Conservation (phyloP, 106 monocot species). For the Posidonia australis region DNA sequence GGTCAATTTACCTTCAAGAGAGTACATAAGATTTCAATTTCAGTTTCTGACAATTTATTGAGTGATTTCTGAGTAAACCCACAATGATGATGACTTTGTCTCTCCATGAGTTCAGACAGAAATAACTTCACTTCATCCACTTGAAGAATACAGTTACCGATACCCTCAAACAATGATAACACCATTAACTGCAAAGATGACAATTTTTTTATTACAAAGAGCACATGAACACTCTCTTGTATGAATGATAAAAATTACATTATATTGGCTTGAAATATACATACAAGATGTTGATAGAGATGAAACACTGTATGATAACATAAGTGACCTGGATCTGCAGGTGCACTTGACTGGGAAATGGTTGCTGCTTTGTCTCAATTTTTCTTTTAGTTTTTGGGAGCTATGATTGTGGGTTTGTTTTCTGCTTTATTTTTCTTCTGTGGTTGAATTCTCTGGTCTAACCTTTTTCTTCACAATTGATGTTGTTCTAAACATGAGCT, state of each 20-base stretch:
- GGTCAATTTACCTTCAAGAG: conserved; percentile 57
- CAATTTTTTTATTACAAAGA: background rate
- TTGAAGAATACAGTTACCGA: conserved; percentile 40
- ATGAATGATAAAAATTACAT: background rate
- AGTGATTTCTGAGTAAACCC: conserved; percentile 5
- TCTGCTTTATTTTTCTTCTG: too few relatives aligned
- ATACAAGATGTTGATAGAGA: too few relatives aligned
- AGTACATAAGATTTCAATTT: conserved; percentile 59
- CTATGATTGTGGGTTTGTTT: too few relatives aligned
- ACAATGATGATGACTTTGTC: conserved; percentile 14
- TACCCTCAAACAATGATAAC: conserved; percentile 51
- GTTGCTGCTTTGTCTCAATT: too few relatives aligned
- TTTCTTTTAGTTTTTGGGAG: too few relatives aligned
- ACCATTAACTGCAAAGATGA: conserved; percentile 43
- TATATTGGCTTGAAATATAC: too few relatives aligned
- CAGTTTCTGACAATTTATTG: conserved; percentile 33
- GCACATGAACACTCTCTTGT: background rate
- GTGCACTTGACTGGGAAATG: too few relatives aligned
- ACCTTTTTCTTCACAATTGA: too few relatives aligned
- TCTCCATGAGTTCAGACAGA: conserved; percentile 47
- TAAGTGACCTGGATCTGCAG: too few relatives aligned
- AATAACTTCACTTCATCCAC: conserved; percentile 38
- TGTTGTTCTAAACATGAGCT: too few relatives aligned
- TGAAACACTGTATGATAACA: too few relatives aligned
- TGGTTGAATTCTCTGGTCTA: too few relatives aligned